These are phyloP conservation scores for Globisporangium abappressorium DNA, from an alignment of 352 stramenopile species.

Conservation along the genomic window DNA sequence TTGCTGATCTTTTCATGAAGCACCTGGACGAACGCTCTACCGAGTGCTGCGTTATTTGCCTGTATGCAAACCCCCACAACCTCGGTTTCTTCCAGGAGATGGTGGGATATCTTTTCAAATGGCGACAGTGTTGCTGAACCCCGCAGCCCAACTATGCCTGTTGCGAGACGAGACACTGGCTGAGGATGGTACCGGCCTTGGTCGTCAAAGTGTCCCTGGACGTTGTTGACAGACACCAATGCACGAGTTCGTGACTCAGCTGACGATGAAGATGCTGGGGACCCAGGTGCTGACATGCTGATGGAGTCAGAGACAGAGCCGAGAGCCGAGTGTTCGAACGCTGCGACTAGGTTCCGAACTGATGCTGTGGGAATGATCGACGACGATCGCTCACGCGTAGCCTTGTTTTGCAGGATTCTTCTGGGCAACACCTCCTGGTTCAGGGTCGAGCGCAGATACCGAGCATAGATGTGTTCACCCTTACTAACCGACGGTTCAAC, in stretches of 20 bases:
- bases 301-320: constrained; percentile 13
- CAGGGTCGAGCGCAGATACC: constrained; percentile 67
- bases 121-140: constrained; percentile 26
- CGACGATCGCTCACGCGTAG: constrained; percentile 8
- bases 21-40: constrained; percentile 62
- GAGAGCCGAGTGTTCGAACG: constrained; percentile 25
- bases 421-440: constrained; percentile 35
- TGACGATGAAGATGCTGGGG: background rate
- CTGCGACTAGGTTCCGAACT: constrained; percentile 23
- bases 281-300: background rate
- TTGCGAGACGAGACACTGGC: background rate
- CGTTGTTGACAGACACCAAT: background rate
- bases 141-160: background rate
- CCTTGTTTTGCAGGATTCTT: background rate
- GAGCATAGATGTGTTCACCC: constrained; percentile 68
- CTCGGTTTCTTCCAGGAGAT: constrained; percentile 74
- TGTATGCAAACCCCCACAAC: constrained; percentile 62
- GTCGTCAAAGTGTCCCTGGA: constrained; percentile 12
- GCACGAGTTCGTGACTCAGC: background rate
- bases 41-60: constrained; percentile 55
- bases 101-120: constrained; percentile 67
- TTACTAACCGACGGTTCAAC: constrained; percentile 51
- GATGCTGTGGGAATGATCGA: constrained; percentile 19
- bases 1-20: constrained; percentile 57
- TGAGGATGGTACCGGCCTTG: constrained; percentile 15